Base-by-base conservation (phyloP, 805 yeast genomes). In the Zygotorulaspora sp. region DNA sequence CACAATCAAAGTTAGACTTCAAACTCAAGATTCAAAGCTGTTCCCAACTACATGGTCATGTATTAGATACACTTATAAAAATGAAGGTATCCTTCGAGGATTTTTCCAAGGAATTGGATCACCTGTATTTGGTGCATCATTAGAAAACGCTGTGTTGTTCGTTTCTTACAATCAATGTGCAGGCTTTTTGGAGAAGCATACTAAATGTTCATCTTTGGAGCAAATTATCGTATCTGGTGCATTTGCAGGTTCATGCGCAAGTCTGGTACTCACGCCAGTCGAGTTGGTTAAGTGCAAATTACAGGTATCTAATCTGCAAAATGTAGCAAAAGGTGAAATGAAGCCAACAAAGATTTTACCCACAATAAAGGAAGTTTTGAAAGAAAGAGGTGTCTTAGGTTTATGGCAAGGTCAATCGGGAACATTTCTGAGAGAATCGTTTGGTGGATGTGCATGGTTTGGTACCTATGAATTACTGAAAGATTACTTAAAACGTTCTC, bases 361-460 rank as follows among this genome's bases (percentile, higher is more conserved):
- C 24, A 65, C 77, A 13, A 52, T 76, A 15, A 44, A 47, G 25
- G 58, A 64, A 3, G 68, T 83, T 0, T 51, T 75, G 13, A 47
- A 50, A 12, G 61, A 67, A 3, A 67, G 71, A 11, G 96, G 97
- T 0, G 5, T 85, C 0, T 29, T 49, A 7, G 96, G 96, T 0
- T 68, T 89, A 43, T 89, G 96, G 95, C 75, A 75, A 45, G 97
- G 97, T 2, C 88, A 88, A 48, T 66, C 78, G 0, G 80, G 92
- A 14, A 89, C 97, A 0, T 63, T 86, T 32, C 46, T 84, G 2
- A 72, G 97, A 51, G 97, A 89, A 57, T 72, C 85, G 25, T 81
- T 88, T 19, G 97, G 97, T 6, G 84, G 96, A 2, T 85, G 95
- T 3, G 80, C 90, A 2, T 89, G 97, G 97, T 89, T 89, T 65